phyloP scores from a whole-genome alignment of 768 basidiomycete genomes.

The Lactarius sanguifluus region DNA sequence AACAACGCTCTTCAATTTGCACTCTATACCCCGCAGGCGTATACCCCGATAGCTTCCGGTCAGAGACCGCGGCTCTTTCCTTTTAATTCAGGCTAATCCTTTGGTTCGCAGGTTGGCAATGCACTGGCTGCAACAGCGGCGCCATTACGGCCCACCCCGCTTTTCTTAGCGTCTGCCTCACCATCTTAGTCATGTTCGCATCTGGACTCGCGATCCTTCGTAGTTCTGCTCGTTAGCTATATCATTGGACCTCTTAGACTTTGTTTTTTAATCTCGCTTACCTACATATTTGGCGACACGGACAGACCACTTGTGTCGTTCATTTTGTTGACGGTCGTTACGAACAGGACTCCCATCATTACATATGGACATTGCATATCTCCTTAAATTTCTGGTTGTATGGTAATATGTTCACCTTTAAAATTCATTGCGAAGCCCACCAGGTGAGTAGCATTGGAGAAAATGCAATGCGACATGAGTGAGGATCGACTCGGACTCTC shows the following conservation, averaged over 20 bases:
- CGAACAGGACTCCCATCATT: slow-evolving; percentile 7
- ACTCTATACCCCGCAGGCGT: slow-evolving; percentile 73
- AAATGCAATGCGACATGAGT: neutral
- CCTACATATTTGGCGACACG: slow-evolving; percentile 8
- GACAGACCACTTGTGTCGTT: slow-evolving; percentile 18
- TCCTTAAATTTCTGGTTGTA: slow-evolving; percentile 5
- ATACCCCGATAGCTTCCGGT: slow-evolving; percentile 63
- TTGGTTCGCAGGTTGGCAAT: slow-evolving; percentile 51
- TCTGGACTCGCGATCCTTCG: slow-evolving; percentile 64
- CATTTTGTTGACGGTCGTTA: slow-evolving; percentile 18
- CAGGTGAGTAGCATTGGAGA: neutral
- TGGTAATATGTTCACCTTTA: neutral
- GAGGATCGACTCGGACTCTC: neutral
- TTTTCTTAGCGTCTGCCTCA: slow-evolving; percentile 52
- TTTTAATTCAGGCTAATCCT: neutral
- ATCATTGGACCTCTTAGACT: slow-evolving; percentile 19
- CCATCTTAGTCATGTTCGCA: slow-evolving; percentile 61
- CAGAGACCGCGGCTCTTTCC: slow-evolving; percentile 27
- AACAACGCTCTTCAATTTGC: slow-evolving; percentile 77
- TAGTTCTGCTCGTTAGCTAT: slow-evolving; percentile 32
- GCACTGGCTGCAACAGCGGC: slow-evolving; percentile 47
- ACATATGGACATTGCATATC: slow-evolving; percentile 21
- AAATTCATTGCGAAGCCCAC: neutral
- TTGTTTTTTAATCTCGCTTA: slow-evolving; percentile 17
- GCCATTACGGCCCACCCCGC: slow-evolving; percentile 51